A percentile compares a stretch with the other conserved stretches of the same genome.
Conservation (phyloP, 306 rosid genomes). For the Sphenostylis stenocarpa region DNA sequence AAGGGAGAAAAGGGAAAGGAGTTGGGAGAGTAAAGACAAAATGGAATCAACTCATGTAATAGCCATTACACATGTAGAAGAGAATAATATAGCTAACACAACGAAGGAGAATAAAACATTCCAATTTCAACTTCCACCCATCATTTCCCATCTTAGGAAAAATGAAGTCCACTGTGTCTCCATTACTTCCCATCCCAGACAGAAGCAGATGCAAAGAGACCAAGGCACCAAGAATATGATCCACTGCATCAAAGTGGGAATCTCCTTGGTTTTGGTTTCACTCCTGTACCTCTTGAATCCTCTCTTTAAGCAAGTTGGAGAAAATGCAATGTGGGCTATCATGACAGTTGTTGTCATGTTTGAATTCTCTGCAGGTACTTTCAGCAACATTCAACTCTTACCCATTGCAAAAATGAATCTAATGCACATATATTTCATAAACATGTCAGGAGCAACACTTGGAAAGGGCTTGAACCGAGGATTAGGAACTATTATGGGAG, state of each 20-base stretch:
- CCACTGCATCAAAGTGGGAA: slow-evolving; percentile 78
- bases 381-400: neutral
- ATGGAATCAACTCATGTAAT: slow-evolving; percentile 57
- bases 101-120: slow-evolving; percentile 24
- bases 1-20: neutral
- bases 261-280: slow-evolving; percentile 75
- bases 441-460: slow-evolving; percentile 72
- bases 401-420: neutral
- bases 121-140: slow-evolving; percentile 19
- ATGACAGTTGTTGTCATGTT: slow-evolving; percentile 89
- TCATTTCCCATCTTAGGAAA: slow-evolving; percentile 20
- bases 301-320: slow-evolving; percentile 70
- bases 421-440: neutral
- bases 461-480: slow-evolving; percentile 89
- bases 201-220: slow-evolving; percentile 33
- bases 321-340: slow-evolving; percentile 96
- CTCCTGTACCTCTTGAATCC: slow-evolving; percentile 72
- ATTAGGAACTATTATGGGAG: slow-evolving; percentile 78
- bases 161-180: slow-evolving; percentile 31
- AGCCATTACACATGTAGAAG: slow-evolving; percentile 43
- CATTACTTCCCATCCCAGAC: slow-evolving; percentile 16
- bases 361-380: slow-evolving; percentile 83
- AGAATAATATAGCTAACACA: neutral
- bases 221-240: slow-evolving; percentile 48
- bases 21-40: slow-evolving; percentile 22